These are phyloP conservation scores for Yamadazyma friedrichii DNA, from an alignment of 1,139 yeast species.

Conservation along the genomic window DNA sequence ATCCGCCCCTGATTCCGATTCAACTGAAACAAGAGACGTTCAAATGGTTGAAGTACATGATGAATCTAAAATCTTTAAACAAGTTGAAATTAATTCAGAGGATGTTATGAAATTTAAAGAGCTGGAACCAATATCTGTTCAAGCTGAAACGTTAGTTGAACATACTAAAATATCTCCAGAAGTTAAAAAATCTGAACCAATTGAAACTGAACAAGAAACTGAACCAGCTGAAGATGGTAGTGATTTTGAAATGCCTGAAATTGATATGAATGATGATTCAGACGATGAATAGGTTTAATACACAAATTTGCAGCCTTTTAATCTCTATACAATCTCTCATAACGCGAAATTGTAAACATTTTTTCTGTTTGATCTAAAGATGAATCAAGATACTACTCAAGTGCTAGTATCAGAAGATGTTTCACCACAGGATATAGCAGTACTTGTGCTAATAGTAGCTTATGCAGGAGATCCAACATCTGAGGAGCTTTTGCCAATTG, in stretches of 20 bases:
- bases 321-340: background rate
- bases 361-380: background rate
- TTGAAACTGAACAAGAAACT: background rate
- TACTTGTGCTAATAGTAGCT: conserved; percentile 22
- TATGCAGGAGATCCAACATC: conserved; percentile 18
- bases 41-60: conserved; percentile 3
- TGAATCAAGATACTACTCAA: conserved; percentile 8
- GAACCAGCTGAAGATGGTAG: conserved; percentile 27
- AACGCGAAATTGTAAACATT: conserved; percentile 2
- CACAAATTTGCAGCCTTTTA: background rate
- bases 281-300: conserved; percentile 20
- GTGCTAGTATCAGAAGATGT: conserved; percentile 29
- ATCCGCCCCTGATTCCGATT: background rate
- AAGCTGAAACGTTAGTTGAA: background rate
- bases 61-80: conserved; percentile 7
- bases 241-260: conserved; percentile 60
- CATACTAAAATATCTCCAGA: background rate
- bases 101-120: conserved; percentile 12
- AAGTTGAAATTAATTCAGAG: conserved; percentile 4
- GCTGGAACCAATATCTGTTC: conserved; percentile 2
- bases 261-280: conserved; percentile 40
- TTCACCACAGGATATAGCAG: conserved; percentile 35
- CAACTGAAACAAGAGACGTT: background rate
- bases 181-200: background rate
- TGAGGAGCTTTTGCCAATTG: conserved; percentile 7